Evolutionary conservation across 1,139 yeast species (phyloP), one percentile per base, ranked within the genome.

Genomic region (Geotrichum bryndzae): DNA sequence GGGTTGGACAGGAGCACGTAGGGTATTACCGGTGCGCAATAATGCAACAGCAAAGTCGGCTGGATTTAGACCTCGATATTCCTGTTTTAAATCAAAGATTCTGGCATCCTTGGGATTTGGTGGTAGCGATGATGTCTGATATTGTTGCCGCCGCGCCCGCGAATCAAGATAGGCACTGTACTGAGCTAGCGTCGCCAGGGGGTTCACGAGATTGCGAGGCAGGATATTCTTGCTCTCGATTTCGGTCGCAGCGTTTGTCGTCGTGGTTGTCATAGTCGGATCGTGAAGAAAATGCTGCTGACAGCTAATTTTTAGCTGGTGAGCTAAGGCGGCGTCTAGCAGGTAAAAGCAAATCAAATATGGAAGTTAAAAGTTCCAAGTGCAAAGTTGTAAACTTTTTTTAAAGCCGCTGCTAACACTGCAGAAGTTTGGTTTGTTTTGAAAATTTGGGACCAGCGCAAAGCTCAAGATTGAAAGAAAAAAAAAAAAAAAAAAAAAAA

Each of bases 161-260:
- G 27, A 8, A 10, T 29, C n/a, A 4, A 41, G 1, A 27, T 35
- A 57, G 6, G 54, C 48, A 22, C 46, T 18, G 50, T 54, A 59
- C 27, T 59, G 61, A 7, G 50, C 10, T 8, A 51, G 53, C n/a
- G 61, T 55, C 23, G 61, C 48, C 10, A 59, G 35, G 1, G 61
- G 56, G 51, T 59, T 59, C 13, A 59, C 53, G 1, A 58, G 51
- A 13, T 27, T 25, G 33, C 33, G 41, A 15, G 60, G 60, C 5
- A 58, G 29, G 8, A 11, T n/a, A 15, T 22, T 7, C 18, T 50
- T 22, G 46, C n/a, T 41, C 22, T 41, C 18, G 2, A 41, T 6
- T n/a, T 41, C 46, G 46, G 46, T n/a, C 46, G 46, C 18, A 15
- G 22, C 46, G 7, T 41, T 15, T 15, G 46, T 41, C 22, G 18